Base-by-base conservation (phyloP, 2,329 filamentous ascomycete genomes). In the Xylaria sp. region DNA sequence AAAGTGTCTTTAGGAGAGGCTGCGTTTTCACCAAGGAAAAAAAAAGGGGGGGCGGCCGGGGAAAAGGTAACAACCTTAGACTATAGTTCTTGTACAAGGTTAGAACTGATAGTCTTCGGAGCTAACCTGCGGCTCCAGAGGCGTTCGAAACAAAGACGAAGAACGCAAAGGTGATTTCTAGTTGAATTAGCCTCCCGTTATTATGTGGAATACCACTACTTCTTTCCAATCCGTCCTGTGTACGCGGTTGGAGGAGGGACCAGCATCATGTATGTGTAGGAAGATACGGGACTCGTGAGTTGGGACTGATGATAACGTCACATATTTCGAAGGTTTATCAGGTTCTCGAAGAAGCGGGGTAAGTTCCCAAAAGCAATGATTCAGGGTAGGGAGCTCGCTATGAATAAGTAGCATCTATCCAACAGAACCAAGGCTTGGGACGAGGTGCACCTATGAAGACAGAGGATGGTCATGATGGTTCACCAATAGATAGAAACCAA, bases 331-430 rank as follows among this genome's bases (percentile, higher is more conserved):
- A 6, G 17, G 50, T 22, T 50, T 33, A 10, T 56, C 17, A 22
- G 2, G 13, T 25, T 42, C n/a, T 44, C 3, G 20, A 38, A 47
- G 42, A 55, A 58, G 64, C 64, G 64, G 64, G 65, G 65, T 60
- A 56, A 54, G 22, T 4, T 60, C 47, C 22, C 25, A 47, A 7
- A 27, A 51, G 44, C 44, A 17, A 25, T 17, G 31, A 27, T 29
- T 15, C 25, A 42, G 22, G 20, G 39, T 45, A 44, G 44, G 9
- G n/a, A 60, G n/a, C 45, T 51, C n/a, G 54, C 38, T 54, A 22
- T 36, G 29, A 13, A 45, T 45, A 17, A 55, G 36, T 29, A 42
- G 13, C 22, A 29, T 33, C 25, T 42, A 29, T 25, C 53, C 9
- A 22, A 33, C 20, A 25, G 36, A 29, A 33, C 22, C 27, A n/a